Evolutionary conservation across 371 early-diverging fungal species (phyloP).

Genomic region (Choanephora cucurbitarum): DNA sequence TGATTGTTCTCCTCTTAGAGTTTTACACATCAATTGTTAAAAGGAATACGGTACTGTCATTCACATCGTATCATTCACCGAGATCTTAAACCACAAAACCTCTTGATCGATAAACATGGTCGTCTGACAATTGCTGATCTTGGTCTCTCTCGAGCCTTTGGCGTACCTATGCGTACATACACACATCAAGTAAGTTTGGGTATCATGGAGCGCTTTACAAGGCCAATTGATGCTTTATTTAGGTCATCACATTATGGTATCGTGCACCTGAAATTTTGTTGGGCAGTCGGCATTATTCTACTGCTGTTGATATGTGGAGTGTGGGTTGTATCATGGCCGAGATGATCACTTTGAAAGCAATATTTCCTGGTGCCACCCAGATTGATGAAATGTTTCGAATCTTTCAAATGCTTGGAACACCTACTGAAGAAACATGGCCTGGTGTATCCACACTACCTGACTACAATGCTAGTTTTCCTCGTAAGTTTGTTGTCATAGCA

Average conservation of each 20-base stretch:
- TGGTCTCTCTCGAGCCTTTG: constrained; percentile 90
- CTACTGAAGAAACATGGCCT: constrained; percentile 89
- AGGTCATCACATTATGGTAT: constrained; percentile 98
- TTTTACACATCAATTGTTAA: constrained; percentile 86
- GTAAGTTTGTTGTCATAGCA: constrained; percentile 10
- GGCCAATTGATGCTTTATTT: background rate
- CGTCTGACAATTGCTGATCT: constrained; percentile 95
- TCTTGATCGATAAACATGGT: constrained; percentile 89
- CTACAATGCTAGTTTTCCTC: constrained; percentile 22
- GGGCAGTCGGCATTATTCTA: constrained; percentile 89
- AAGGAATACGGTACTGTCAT: constrained; percentile 88
- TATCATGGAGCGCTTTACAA: background rate
- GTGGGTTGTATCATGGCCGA: constrained; percentile 98
- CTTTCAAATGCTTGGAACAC: constrained; percentile 84
- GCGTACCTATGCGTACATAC: constrained; percentile 87
- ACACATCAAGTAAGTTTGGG: constrained; percentile 81
- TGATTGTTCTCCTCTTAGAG: constrained; percentile 60
- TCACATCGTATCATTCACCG: constrained; percentile 88
- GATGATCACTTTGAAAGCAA: constrained; percentile 76
- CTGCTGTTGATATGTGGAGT: constrained; percentile 98
- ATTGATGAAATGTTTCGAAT: constrained; percentile 26
- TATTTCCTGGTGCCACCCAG: constrained; percentile 70
- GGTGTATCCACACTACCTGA: constrained; percentile 76
- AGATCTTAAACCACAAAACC: constrained; percentile 92
- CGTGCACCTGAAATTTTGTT: constrained; percentile 96